These are phyloP conservation scores for Kwoniella botswanensis DNA, from an alignment of 768 basidiomycete genomes.

Conservation along the genomic window DNA sequence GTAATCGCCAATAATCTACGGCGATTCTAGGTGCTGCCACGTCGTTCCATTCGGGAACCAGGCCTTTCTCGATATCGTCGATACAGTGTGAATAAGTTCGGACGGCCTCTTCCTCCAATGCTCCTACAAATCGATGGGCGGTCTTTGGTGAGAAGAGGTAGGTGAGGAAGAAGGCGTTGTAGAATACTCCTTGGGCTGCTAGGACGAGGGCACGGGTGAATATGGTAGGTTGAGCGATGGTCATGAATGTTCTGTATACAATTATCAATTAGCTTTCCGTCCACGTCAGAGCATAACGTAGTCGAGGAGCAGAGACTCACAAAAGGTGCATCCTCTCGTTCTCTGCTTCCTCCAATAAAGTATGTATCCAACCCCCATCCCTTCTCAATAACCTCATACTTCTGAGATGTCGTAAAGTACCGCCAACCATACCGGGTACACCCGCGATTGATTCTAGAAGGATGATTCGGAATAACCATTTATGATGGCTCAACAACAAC, in stretches of 20 bases:
- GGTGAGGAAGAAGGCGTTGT: conserved; percentile 65
- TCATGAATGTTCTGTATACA: conserved; percentile 85
- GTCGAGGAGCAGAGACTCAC: conserved; percentile 60
- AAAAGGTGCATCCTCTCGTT: conserved; percentile 97
- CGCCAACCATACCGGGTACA: conserved; percentile 84
- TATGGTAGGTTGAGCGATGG: conserved; percentile 75
- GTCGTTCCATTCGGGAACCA: conserved; percentile 64
- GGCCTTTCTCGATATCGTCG: conserved; percentile 67
- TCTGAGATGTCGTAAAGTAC: conserved; percentile 74
- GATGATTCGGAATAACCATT: conserved; percentile 71
- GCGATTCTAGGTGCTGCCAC: conserved; percentile 83
- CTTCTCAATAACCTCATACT: conserved; percentile 85
- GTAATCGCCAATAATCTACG: conserved; percentile 79
- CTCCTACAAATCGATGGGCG: conserved; percentile 84
- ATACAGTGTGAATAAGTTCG: conserved; percentile 87
- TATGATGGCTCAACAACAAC: conserved; percentile 72
- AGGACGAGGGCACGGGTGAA: conserved; percentile 83
- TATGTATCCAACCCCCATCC: conserved; percentile 83
- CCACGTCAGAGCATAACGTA: conserved; percentile 3
- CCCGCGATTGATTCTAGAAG: conserved; percentile 90
- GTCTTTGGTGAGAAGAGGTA: conserved; percentile 64
- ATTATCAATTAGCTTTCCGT: conserved; percentile 1
- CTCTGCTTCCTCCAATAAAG: conserved; percentile 89
- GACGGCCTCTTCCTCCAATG: conserved; percentile 95
- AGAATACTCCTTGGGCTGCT: conserved; percentile 76